These are phyloP conservation scores for Puccinia horiana DNA, from an alignment of 1,284 basidiomycete species.

Conservation along the genomic window DNA sequence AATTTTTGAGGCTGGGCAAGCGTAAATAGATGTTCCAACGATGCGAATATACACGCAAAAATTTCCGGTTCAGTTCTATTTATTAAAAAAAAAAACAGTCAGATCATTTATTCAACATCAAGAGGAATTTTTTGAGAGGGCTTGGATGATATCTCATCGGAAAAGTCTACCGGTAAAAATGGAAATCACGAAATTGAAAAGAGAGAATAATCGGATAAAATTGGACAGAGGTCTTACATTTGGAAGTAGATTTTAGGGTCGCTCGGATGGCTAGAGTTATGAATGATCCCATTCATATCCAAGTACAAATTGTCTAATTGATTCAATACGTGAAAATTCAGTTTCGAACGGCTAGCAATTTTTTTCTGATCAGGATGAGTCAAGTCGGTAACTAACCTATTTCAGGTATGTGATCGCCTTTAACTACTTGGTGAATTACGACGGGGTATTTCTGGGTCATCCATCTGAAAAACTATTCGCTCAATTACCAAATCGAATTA, in stretches of 20 bases:
- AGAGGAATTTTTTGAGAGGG: background rate
- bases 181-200: background rate
- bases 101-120: background rate
- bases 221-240: conserved; percentile 59
- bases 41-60: conserved; percentile 92
- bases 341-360: background rate
- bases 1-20: conserved; percentile 94
- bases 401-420: conserved; percentile 95
- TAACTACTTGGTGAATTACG: conserved; percentile 86
- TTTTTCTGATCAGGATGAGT: background rate
- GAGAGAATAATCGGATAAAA: background rate
- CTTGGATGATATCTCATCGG: background rate
- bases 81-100: conserved; percentile 42
- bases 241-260: conserved; percentile 93
- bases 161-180: background rate
- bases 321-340: background rate
- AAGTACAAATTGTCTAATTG: conserved; percentile 76
- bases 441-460: conserved; percentile 89
- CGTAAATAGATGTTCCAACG: conserved; percentile 93
- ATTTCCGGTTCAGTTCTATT: conserved; percentile 92
- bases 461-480: conserved; percentile 64
- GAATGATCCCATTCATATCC: conserved; percentile 98
- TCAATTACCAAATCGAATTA: background rate
- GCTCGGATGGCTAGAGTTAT: conserved; percentile 83
- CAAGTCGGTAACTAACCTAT: conserved; percentile 56